These are phyloP conservation scores for Pseudocercospora fijiensis DNA, from an alignment of 2,329 filamentous ascomycete genomes.

Conservation along the genomic window DNA sequence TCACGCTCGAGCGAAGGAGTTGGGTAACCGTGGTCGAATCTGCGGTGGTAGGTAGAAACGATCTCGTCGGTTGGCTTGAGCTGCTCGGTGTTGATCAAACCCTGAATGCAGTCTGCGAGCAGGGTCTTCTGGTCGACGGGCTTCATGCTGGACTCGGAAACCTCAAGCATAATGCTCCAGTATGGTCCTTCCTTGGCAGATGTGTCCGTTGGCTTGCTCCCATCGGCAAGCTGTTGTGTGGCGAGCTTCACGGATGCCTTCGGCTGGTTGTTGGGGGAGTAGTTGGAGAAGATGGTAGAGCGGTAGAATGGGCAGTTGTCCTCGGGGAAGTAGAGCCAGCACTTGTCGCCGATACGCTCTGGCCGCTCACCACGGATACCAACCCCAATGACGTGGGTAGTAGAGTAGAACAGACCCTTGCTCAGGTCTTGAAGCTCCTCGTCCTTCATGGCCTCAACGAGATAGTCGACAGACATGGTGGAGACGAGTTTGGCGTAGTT, in stretches of 20 bases:
- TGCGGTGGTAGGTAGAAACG: conserved; percentile 95
- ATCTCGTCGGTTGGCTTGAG: conserved; percentile 88
- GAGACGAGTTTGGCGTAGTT: conserved; percentile 89
- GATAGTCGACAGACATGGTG: conserved; percentile 92
- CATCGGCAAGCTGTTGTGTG: conserved; percentile 81
- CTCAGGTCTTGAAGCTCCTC: conserved; percentile 76
- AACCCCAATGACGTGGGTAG: conserved; percentile 94
- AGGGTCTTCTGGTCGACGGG: conserved; percentile 83
- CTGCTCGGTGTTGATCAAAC: conserved; percentile 97
- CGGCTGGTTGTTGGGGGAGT: conserved; percentile 98
- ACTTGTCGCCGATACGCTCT: conserved; percentile 97
- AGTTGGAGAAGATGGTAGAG: conserved; percentile 99
- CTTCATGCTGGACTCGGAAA: conserved; percentile 95
- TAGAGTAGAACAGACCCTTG: conserved; percentile 94
- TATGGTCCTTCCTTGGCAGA: conserved; percentile 85
- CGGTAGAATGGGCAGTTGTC: conserved; percentile 99
- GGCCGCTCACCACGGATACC: conserved; percentile 89
- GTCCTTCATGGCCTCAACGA: conserved; percentile 85
- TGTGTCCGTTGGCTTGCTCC: conserved; percentile 71
- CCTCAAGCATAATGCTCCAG: conserved; percentile 99
- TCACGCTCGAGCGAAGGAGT: conserved; percentile 94
- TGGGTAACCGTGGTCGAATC: conserved; percentile 97
- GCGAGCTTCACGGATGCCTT: conserved; percentile 77
- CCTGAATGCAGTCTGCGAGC: conserved; percentile 88
- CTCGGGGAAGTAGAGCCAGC: conserved; percentile 99